These are phyloP conservation scores for Lathyrus oleraceus DNA, from an alignment of 306 rosid species.

Conservation along the genomic window DNA sequence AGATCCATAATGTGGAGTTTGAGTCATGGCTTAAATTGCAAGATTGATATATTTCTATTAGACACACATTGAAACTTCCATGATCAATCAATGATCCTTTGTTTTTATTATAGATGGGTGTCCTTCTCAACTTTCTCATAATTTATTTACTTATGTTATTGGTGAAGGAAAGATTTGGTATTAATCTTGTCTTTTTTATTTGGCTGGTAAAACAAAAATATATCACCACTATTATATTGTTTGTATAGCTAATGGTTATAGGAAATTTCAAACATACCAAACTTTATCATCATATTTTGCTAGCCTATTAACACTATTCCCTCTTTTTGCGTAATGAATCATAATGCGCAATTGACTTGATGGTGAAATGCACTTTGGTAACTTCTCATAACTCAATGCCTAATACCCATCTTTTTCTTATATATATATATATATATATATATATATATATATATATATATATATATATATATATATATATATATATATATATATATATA, in stretches of 20 bases:
- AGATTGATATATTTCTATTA: not conserved
- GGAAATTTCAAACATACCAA: not conserved
- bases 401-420: too few species aligned
- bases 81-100: not conserved
- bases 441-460: too few species aligned
- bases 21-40: too few species aligned
- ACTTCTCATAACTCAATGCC: not conserved
- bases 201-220: not conserved
- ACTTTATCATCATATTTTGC: constrained; percentile 2
- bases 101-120: not conserved
- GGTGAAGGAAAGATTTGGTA: not conserved
- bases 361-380: constrained; percentile 14
- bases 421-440: too few species aligned
- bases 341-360: not conserved
- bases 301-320: not conserved
- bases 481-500: too few species aligned
- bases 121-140: not conserved
- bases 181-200: not conserved
- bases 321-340: not conserved
- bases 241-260: not conserved
- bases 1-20: too few species aligned
- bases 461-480: too few species aligned
- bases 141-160: not conserved
- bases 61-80: not conserved
- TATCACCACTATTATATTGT: not conserved